Base-by-base conservation (phyloP, 192 early-diverging fungal species). In the Geranomyces variabilis region DNA sequence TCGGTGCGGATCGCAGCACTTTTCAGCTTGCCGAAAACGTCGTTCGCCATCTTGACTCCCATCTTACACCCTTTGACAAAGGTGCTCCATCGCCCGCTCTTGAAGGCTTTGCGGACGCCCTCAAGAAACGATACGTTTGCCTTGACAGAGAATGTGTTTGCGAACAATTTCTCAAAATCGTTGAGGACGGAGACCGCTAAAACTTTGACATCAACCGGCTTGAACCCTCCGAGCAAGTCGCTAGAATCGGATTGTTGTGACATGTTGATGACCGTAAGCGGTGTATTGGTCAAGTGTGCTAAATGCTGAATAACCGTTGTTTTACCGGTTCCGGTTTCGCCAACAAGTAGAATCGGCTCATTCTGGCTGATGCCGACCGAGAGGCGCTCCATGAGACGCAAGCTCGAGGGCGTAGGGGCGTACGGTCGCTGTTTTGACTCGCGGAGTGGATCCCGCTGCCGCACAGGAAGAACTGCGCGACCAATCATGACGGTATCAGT, bases 321-420 rank as follows among this genome's bases (percentile, higher is more conserved):
- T 82, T 99, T 99, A 59, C 97, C 97, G 8, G 94, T 94, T 62
- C 97, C 97, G 0, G 97, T 99, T 73, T 99, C 97, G 58, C 97
- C 97, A 4, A 96, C 90, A 15, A 99, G 82, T 30, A 99, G 76
- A 0, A 93, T 87, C 14, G 96, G 94, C 72, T 97, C 95, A 24
- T 84, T 85, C 66, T 94, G 79, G 60, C 85, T 81, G 22, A 94
- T 88, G 66, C 88, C 89, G 7, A 93, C 88, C 14, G 95, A 93
- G 22, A 99, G 79, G 57, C 88, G 85, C 75, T 98, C 95, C 77
- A 99, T 72, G 17, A 96, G 79, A 26, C 92, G 86, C 31, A 91
- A 72, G 9, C 94, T 82, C 56, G 92, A 89, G 0, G 83, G 79
- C n/a, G 96, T 97, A n/a, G 82, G 86, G 8, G 97, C 96, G 80